phyloP scores from a whole-genome alignment of 306 rosid species.

The Acacia crassicarpa region DNA sequence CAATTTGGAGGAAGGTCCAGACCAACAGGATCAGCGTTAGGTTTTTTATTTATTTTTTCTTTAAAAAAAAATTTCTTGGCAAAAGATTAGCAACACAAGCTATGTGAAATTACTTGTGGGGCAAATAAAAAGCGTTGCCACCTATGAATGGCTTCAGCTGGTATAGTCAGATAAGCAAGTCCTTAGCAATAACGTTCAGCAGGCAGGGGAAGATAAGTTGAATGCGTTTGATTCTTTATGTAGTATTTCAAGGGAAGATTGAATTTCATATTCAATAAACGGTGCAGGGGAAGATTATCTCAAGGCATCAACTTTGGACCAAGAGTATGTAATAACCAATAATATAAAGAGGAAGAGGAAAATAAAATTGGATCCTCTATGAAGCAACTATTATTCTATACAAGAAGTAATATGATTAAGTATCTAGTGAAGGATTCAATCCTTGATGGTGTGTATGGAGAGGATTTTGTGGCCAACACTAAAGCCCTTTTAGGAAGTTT shows the following conservation, averaged over 20 bases:
- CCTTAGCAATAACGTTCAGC: neutral
- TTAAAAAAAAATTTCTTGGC: neutral
- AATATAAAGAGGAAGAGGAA: neutral
- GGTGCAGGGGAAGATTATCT: neutral
- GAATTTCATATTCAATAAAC: neutral
- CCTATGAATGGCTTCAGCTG: neutral
- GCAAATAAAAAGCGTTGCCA: neutral
- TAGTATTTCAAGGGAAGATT: neutral
- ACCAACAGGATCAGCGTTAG: neutral
- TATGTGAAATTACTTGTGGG: neutral
- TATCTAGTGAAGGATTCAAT: too few relatives aligned
- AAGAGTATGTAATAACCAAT: neutral
- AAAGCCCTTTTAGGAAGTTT: too few relatives aligned
- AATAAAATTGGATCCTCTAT: too few relatives aligned
- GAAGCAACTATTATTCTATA: too few relatives aligned
- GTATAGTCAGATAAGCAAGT: neutral
- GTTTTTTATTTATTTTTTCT: neutral
- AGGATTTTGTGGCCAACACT: too few relatives aligned
- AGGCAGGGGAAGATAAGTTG: neutral
- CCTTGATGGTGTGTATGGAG: too few relatives aligned
- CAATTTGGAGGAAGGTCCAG: neutral
- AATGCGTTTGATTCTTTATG: neutral
- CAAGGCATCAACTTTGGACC: neutral
- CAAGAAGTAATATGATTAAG: too few relatives aligned
- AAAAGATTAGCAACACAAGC: neutral